Base-by-base conservation (phyloP, 2,329 filamentous ascomycete genomes). In the Emmonsiellopsis sp. region DNA sequence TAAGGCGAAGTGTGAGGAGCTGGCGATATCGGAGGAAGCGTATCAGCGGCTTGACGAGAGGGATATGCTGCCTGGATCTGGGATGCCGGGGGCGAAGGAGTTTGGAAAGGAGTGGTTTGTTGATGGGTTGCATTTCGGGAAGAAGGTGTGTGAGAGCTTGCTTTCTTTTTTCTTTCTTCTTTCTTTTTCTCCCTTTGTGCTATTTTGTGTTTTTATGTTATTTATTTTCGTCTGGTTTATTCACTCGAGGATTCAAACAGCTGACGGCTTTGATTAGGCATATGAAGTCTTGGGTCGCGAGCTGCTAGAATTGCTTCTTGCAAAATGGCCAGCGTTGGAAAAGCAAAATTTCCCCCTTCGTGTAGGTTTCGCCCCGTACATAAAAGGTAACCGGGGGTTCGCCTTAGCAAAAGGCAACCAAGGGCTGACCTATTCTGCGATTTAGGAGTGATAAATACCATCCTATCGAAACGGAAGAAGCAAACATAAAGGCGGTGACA, bases 111-210 rank as follows among this genome's bases (percentile, higher is more conserved):
- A 63, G 2, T 70, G 64, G 56, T 71, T 72, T 53, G 67, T 61
- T 1, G 68, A 71, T 61, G 66, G 67, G 4, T 56, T 73, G 57
- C 69, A 71, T 62, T 58, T 71, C 31, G 65, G 65, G 11, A 46
- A 53, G 42, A 57, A 52, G 50, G 60, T 57, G 39, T 45, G 56
- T 49, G 21, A 27, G 21, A 27, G 3, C 3, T 36, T 14, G 10
- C 21, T 49, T 32, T 42, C 6, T 34, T 39, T 34, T 42, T 21
- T 14, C 5, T 14, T n/a, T 36, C 36, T 14, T 47, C 6, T 39
- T 5, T 9, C 17, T 48, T 11, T 48, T 17, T 13, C 14, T 14
- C 17, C 27, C 5, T 37, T 33, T 10, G 14, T 2, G 40, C 11
- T 27, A 5, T 49, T 32, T 3, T 7, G 21, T 39, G 14, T 42